phyloP scores from a whole-genome alignment of 352 stramenopile species.

The Globisporangium camurandrum region DNA sequence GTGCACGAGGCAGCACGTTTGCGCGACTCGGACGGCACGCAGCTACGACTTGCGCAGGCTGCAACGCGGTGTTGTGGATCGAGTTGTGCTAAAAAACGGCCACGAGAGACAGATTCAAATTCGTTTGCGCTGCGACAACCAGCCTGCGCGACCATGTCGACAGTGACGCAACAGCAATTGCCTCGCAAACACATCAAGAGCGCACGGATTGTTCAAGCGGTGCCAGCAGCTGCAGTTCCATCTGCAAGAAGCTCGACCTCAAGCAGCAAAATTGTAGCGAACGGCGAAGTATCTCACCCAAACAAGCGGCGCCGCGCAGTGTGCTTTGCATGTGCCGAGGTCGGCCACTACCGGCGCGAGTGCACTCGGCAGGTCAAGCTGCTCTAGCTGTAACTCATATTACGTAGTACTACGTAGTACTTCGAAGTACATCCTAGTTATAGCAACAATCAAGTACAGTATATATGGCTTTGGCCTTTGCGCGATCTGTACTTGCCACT shows the following conservation, averaged over 20 bases:
- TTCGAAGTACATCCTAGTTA: not conserved
- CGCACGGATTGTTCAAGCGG: slow-evolving; percentile 1
- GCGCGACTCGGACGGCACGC: slow-evolving; percentile 4
- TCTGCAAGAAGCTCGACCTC: not conserved
- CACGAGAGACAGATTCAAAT: not conserved
- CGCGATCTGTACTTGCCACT: not conserved
- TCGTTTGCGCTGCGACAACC: not conserved
- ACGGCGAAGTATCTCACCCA: not conserved
- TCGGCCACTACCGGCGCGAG: slow-evolving; percentile 20
- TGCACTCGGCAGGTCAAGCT: slow-evolving; percentile 15
- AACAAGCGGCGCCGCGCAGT: slow-evolving; percentile 3
- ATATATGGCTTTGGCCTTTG: not conserved
- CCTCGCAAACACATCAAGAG: not conserved
- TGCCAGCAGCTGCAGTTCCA: not conserved
- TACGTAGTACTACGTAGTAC: not conserved
- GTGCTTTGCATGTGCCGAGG: slow-evolving; percentile 4
- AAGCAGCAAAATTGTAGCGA: not conserved
- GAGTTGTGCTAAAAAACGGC: not conserved
- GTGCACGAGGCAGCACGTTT: slow-evolving; percentile 5
- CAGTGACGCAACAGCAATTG: not conserved
- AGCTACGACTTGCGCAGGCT: too few species aligned
- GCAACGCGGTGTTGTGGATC: too few species aligned
- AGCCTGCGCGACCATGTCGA: not conserved
- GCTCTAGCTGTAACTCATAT: slow-evolving; percentile 6
- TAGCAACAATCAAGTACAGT: not conserved